Base-by-base conservation (phyloP, 345 rosid genomes). In the Anacardium occidentale region DNA sequence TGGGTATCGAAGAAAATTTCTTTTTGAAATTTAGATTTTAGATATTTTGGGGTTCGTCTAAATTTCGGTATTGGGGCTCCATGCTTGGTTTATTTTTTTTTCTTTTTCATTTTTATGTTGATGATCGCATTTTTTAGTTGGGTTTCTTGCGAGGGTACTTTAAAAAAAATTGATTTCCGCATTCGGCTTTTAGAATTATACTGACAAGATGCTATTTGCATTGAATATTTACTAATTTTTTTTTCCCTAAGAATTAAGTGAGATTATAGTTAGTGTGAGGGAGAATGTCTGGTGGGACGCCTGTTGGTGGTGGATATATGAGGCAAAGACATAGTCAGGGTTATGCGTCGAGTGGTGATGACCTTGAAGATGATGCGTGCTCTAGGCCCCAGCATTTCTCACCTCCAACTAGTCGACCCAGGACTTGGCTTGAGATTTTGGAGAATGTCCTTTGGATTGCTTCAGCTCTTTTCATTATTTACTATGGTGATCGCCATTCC, bases 271-370 rank as follows among this genome's bases (percentile, higher is more conserved):
- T 26, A 6, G 25, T 15, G 73, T 55, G 66, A 9, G 75, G 37
- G 74, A 75, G 68, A 17, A 92, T 94, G 98, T 94, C 97, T 45
- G 93, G 98, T 68, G 98, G 98, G 65, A 84, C 97, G 55, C 98
- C 98, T 0, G 86, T 83, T 47, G 89, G 81, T 63, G 97, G 98
- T 73, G 95, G 98, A 22, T 89, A 85, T 76, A 87, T 90, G 86
- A 89, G 97, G 82, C 98, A 91, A 82, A 89, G 98, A 73, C 97
- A 91, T 79, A 91, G 97, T 76, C 97, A 84, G 81, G 98, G 98
- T 0, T 90, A 90, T 80, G 90, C 89, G 42, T 94, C 97, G 5
- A 82, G 97, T 61, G 84, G 93, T 44, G 98, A 94, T 68, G 95
- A 91, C 73, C 82, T 90, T 66, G 98, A 94, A 69, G 98, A 94